These are phyloP conservation scores for Penicillium sp. DNA, from an alignment of 2,329 filamentous ascomycete species.

Conservation along the genomic window DNA sequence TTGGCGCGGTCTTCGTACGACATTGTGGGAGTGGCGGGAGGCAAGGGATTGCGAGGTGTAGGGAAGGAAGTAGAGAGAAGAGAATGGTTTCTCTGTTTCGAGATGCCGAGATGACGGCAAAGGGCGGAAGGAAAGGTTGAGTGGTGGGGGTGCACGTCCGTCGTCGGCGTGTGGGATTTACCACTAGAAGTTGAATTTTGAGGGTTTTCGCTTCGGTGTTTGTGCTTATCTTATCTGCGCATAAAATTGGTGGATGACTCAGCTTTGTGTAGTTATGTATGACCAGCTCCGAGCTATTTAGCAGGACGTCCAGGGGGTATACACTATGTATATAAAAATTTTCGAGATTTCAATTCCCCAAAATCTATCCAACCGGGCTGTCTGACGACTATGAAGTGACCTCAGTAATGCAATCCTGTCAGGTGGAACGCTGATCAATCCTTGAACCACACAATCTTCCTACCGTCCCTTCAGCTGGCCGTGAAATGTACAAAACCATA, in stretches of 20 bases:
- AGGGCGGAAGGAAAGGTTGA: constrained; percentile 19
- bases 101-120: constrained; percentile 21
- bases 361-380: too few relatives aligned
- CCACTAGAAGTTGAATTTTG: constrained; percentile 44
- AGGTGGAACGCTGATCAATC: too few relatives aligned
- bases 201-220: constrained; percentile 47
- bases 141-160: constrained; percentile 25
- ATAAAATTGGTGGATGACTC: constrained; percentile 32
- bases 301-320: too few relatives aligned
- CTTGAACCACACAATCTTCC: too few relatives aligned
- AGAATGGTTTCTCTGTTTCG: constrained; percentile 13
- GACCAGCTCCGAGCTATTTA: too few relatives aligned
- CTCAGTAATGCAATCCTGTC: too few relatives aligned
- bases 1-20: constrained; percentile 47
- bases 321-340: too few relatives aligned
- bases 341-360: too few relatives aligned
- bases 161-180: constrained; percentile 41
- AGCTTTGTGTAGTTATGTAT: constrained; percentile 8
- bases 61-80: constrained; percentile 6
- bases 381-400: too few relatives aligned
- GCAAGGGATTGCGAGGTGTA: constrained; percentile 6
- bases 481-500: too few relatives aligned
- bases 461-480: too few relatives aligned
- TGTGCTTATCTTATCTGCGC: constrained; percentile 49
- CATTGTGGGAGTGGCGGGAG: constrained; percentile 36